A percentile compares a stretch with the other conserved stretches of the same genome.
Conservation (phyloP, 768 basidiomycete species). For the Boletales sp. region DNA sequence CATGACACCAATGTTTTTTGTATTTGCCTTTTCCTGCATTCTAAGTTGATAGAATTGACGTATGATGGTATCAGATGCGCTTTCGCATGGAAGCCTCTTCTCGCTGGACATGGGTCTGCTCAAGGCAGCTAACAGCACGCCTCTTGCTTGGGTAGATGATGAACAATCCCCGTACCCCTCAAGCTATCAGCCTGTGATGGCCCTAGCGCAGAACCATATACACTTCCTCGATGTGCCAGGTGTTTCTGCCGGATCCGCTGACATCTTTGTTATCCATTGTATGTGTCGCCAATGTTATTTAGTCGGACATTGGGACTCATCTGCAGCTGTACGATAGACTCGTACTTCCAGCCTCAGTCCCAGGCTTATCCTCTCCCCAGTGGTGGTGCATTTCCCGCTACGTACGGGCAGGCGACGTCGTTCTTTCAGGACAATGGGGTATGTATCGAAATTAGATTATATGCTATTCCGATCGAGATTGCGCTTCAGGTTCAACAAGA, state of each 20-base stretch:
- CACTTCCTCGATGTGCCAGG: constrained; percentile 75
- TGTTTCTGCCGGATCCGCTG: constrained; percentile 60
- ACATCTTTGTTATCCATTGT: constrained; percentile 90
- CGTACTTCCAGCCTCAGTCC: constrained; percentile 71
- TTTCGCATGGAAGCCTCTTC: constrained; percentile 62
- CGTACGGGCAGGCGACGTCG: constrained; percentile 64
- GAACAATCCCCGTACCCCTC: constrained; percentile 53
- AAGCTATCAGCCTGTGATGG: constrained; percentile 70
- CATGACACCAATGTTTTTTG: constrained; percentile 94
- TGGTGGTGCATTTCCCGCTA: constrained; percentile 59
- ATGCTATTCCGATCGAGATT: not conserved
- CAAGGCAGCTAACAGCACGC: constrained; percentile 52
- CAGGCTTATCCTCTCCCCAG: constrained; percentile 50
- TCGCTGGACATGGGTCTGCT: constrained; percentile 67
- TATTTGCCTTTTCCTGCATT: constrained; percentile 21
- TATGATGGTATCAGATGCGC: constrained; percentile 47
- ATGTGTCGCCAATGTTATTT: constrained; percentile 23
- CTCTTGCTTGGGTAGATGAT: constrained; percentile 64
- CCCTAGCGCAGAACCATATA: constrained; percentile 82
- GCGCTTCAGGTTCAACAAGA: constrained; percentile 57
- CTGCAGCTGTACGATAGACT: constrained; percentile 41
- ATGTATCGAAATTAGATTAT: constrained; percentile 16
- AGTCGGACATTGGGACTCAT: not conserved
- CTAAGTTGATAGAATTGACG: constrained; percentile 3
- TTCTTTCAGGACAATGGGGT: constrained; percentile 60